phyloP scores from a whole-genome alignment of 1,139 yeast species.

The Saccharomyces hybrid region DNA sequence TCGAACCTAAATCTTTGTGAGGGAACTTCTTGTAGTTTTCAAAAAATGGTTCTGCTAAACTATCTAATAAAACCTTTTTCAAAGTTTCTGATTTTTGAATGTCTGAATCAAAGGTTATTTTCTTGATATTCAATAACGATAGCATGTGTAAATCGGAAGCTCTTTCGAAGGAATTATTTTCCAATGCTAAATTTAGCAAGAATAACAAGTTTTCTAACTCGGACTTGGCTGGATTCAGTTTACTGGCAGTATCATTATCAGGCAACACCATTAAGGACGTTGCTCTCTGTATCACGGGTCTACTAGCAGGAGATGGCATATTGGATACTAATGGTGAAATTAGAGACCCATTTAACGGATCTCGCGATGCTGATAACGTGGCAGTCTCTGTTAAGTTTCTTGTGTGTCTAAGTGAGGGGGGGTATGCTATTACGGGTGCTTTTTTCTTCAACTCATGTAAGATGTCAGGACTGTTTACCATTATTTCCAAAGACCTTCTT shows the following conservation, averaged over 20 bases:
- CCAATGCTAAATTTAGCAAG: conserved; percentile 30
- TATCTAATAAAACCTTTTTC: conserved; percentile 50
- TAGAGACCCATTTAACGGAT: not conserved
- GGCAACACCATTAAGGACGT: conserved; percentile 13
- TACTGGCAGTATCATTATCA: conserved; percentile 5
- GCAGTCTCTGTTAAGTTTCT: conserved; percentile 10
- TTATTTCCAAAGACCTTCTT: conserved; percentile 63
- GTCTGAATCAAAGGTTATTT: conserved; percentile 37
- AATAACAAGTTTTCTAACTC: conserved; percentile 21
- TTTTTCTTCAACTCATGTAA: conserved; percentile 4
- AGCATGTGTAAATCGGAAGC: conserved; percentile 31
- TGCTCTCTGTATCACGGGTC: conserved; percentile 11
- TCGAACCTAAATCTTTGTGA: conserved; percentile 7
- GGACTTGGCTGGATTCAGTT: conserved; percentile 7
- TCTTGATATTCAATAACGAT: conserved; percentile 29
- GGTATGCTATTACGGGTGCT: not conserved
- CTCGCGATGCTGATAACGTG: not conserved
- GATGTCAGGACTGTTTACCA: conserved; percentile 23
- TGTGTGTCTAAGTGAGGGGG: conserved; percentile 3
- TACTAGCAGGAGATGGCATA: conserved; percentile 4
- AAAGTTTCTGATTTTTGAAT: conserved; percentile 35
- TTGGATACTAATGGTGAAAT: not conserved
- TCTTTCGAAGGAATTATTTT: conserved; percentile 32
- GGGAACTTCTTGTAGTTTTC: conserved; percentile 35
- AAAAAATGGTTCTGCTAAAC: conserved; percentile 69